A percentile compares a stretch with the other conserved stretches of the same genome.
Evolutionary conservation across 129 eudicot species (phyloP).

Genomic region (Flaveria ramosissima): DNA sequence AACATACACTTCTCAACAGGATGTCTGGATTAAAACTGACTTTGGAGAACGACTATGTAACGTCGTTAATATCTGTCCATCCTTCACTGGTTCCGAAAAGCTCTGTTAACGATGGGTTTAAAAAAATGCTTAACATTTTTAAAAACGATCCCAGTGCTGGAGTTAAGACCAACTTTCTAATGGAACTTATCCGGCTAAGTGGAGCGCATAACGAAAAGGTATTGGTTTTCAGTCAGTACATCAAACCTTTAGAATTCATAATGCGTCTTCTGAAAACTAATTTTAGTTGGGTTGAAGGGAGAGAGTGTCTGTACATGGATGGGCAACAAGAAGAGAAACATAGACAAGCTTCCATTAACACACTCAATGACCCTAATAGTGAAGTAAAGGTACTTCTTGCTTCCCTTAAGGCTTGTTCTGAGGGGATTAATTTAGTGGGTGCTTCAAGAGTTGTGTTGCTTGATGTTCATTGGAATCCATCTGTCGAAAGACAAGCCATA

Average conservation of each 20-base stretch:
- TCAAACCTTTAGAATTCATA: conserved; percentile 44
- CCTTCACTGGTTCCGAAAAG: conserved; percentile 45
- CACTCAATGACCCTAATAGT: conserved; percentile 50
- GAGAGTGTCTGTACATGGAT: conserved; percentile 49
- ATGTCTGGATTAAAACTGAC: background rate
- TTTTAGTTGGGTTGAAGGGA: conserved; percentile 58
- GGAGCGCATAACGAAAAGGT: conserved; percentile 49
- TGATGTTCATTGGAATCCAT: conserved; percentile 88
- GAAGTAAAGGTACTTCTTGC: conserved; percentile 60
- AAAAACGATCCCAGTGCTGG: conserved; percentile 44
- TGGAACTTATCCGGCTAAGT: conserved; percentile 55
- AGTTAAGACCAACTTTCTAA: conserved; percentile 57
- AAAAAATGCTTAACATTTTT: conserved; percentile 22
- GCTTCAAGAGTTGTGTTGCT: conserved; percentile 77
- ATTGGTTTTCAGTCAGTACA: conserved; percentile 58
- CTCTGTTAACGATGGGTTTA: conserved; percentile 4
- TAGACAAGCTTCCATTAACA: conserved; percentile 45
- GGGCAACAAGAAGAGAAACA: conserved; percentile 53
- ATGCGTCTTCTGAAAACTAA: conserved; percentile 31
- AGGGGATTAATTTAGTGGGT: conserved; percentile 77
- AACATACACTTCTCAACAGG: conserved; percentile 39
- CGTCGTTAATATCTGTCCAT: conserved; percentile 66
- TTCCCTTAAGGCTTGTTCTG: conserved; percentile 63
- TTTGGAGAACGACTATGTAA: conserved; percentile 34
- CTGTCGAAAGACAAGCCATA: conserved; percentile 76